phyloP scores from a whole-genome alignment of 2,329 filamentous ascomycete genomes.

The Aspergillus hiratsukae region DNA sequence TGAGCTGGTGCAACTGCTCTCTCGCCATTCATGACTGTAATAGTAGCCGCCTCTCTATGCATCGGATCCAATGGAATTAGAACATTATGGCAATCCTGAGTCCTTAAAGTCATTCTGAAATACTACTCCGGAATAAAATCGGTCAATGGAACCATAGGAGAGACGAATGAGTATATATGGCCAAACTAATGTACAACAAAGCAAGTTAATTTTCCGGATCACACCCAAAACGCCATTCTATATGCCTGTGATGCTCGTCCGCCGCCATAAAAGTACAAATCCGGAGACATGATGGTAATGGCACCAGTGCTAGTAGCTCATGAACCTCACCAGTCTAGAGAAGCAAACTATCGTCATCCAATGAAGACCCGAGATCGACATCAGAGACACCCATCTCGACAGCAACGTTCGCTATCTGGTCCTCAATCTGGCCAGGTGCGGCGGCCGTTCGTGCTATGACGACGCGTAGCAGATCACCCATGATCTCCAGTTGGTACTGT shows the following conservation, averaged over 20 bases:
- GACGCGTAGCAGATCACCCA: conserved; percentile 38
- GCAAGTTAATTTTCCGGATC: neutral
- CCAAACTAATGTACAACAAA: neutral
- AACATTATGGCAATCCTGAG: neutral
- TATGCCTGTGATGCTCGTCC: neutral
- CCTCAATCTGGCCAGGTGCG: conserved; percentile 27
- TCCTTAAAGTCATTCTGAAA: neutral
- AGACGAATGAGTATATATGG: neutral
- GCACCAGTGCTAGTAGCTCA: too few species aligned
- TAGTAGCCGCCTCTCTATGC: neutral
- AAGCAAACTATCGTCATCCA: conserved; percentile 25
- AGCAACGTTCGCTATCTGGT: conserved; percentile 30
- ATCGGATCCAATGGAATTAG: neutral
- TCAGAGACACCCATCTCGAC: conserved; percentile 34
- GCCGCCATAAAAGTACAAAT: neutral
- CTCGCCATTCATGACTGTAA: neutral
- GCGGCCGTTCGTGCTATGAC: conserved; percentile 34
- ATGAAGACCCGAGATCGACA: conserved; percentile 28
- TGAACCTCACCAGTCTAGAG: conserved; percentile 7
- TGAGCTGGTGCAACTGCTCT: neutral
- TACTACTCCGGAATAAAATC: neutral
- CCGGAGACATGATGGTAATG: neutral
- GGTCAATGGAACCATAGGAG: neutral
- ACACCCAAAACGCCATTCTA: neutral
- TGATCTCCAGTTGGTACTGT: conserved; percentile 40